Evolutionary conservation across 768 basidiomycete species (phyloP).

Genomic region (Rubroboletus pulcherrimus): DNA sequence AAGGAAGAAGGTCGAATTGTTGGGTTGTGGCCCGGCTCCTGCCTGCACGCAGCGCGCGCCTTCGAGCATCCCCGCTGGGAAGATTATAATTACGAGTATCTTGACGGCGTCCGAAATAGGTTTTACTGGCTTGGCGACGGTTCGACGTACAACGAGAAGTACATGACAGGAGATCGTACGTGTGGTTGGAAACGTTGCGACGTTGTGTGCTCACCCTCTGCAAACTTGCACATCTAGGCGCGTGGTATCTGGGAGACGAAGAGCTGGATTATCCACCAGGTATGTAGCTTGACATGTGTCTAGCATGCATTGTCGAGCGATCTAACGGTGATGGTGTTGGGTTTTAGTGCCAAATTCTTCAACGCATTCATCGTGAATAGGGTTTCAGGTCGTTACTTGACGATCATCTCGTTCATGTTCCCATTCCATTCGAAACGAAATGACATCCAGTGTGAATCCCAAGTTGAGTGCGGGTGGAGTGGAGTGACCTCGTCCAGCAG

Average conservation of each 20-base stretch:
- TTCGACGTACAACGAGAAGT: constrained; percentile 50
- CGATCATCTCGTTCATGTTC: not conserved
- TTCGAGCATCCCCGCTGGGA: constrained; percentile 61
- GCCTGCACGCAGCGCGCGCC: constrained; percentile 46
- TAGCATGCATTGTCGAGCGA: not conserved
- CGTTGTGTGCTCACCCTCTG: not conserved
- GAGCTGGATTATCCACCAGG: constrained; percentile 15
- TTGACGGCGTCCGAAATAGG: constrained; percentile 43
- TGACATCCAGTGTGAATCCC: not conserved
- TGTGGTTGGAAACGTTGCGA: not conserved
- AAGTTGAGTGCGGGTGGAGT: not conserved
- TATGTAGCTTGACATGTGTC: not conserved
- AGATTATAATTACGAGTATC: constrained; percentile 51
- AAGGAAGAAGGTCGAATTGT: constrained; percentile 52
- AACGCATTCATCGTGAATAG: not conserved
- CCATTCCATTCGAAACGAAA: not conserved
- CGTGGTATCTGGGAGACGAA: constrained; percentile 15
- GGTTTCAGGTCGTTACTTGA: not conserved
- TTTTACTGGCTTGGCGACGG: constrained; percentile 63
- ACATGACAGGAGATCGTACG: constrained; percentile 35
- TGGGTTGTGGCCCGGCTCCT: constrained; percentile 60
- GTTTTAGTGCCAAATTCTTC: not conserved
- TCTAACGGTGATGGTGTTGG: not conserved
- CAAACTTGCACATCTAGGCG: not conserved
- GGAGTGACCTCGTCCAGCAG: not conserved